Evolutionary conservation across 371 early-diverging fungal genomes (phyloP).

Genomic region (Apophysomyces variabilis): DNA sequence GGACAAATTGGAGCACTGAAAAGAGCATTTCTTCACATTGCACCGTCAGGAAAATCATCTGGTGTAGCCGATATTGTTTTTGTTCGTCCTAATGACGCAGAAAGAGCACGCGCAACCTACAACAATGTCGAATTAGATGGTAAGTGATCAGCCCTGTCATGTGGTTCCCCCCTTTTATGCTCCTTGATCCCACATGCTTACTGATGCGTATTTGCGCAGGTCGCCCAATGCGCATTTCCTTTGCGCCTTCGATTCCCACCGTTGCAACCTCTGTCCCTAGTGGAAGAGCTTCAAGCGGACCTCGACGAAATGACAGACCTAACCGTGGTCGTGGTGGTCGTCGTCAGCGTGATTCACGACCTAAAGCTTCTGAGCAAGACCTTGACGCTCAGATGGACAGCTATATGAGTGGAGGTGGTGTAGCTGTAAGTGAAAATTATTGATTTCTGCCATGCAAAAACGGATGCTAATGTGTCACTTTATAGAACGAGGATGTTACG

Average conservation of each 20-base stretch:
- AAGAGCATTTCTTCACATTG: slow-evolving; percentile 59
- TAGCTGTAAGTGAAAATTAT: slow-evolving; percentile 19
- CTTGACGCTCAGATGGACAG: slow-evolving; percentile 60
- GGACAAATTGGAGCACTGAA: slow-evolving; percentile 56
- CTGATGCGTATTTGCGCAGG: slow-evolving; percentile 25
- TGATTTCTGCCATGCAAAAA: neutral
- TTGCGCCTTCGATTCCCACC: slow-evolving; percentile 23
- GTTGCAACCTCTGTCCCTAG: slow-evolving; percentile 8
- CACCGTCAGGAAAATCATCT: slow-evolving; percentile 64
- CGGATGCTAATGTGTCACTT: neutral
- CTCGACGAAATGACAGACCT: slow-evolving; percentile 20
- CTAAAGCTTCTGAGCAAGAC: slow-evolving; percentile 45
- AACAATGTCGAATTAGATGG: slow-evolving; percentile 68
- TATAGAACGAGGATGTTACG: slow-evolving; percentile 19
- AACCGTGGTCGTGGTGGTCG: slow-evolving; percentile 26
- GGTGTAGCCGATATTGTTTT: slow-evolving; percentile 69
- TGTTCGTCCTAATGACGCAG: slow-evolving; percentile 53
- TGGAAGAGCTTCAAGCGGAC: slow-evolving; percentile 10
- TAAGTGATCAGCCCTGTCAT: slow-evolving; percentile 24
- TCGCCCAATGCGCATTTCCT: slow-evolving; percentile 55
- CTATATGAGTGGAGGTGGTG: slow-evolving; percentile 38
- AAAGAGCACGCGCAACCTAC: slow-evolving; percentile 56
- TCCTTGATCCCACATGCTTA: neutral
- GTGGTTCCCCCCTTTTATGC: neutral
- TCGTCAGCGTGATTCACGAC: slow-evolving; percentile 30